Base-by-base conservation (phyloP, 164 flowering plant species). In the Annona squamosa region DNA sequence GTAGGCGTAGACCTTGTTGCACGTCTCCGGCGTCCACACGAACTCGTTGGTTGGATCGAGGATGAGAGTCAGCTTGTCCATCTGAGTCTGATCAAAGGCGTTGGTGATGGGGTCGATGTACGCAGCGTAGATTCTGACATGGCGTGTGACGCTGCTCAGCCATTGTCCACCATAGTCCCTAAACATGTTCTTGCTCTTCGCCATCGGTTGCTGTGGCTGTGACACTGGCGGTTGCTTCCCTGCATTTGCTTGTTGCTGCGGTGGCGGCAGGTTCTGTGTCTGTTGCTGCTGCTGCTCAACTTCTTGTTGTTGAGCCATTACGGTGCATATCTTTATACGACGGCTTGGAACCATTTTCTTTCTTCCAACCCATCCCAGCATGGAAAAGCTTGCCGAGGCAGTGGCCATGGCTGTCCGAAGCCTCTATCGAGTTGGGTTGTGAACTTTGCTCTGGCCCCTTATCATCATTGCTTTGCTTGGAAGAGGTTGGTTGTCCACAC, bases 31-130 rank as follows among this genome's bases (percentile, higher is more conserved):
- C 16, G 81, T 89, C 97, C 98, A 90, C n/a, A 87, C 81, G 46
- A 93, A 93, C 83, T 93, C 98, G 26, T 93, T 80, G 6, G 87
- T 76, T 0, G 98, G 93, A 63, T 93, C 97, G 5, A 93, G 93
- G 10, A 93, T 72, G n/a, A 93, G 85, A 7, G 98, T 91, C 64
- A 91, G 89, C 76, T 93, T 93, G 77, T 93, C 98, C 85, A 82
- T 89, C 80, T 93, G 98, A 16, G 94, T 87, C 70, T 93, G 98
- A 80, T 93, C 98, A 47, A 90, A 87, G 41, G 79, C 93, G n/a
- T 81, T 77, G 5, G 98, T 91, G 26, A 81, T 89, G 0, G 97
- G 98, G 72, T 93, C 95, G 19, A 91, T 85, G 67, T 90, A 93
- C 0, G 98, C 93, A 0, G 98, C 93, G 56, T 81, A 91, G 71